A percentile compares a stretch with the other conserved stretches of the same genome.
Conservation (phyloP, 371 early-diverging fungal species). For the Mycotypha africana region DNA sequence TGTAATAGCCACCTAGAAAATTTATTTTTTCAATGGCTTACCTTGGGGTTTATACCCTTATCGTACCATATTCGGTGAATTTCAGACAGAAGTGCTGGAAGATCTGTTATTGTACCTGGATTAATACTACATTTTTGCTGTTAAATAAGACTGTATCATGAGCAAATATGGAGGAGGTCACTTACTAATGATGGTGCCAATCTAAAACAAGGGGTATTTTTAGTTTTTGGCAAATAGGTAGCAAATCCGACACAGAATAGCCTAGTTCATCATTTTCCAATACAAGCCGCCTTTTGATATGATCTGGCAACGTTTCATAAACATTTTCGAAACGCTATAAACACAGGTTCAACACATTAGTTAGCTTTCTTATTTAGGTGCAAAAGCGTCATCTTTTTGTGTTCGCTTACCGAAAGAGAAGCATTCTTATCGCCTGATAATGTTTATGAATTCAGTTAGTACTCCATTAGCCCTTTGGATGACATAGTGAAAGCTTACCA, state of each 20-base stretch:
- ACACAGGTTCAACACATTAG: too few relatives aligned
- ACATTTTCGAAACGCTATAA: slow-evolving; percentile 37
- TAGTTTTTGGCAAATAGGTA: slow-evolving; percentile 40
- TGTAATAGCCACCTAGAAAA: too few relatives aligned
- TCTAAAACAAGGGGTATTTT: slow-evolving; percentile 42
- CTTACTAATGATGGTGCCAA: slow-evolving; percentile 44
- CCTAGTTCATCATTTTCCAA: slow-evolving; percentile 47
- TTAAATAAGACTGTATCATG: neutral
- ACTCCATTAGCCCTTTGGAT: too few relatives aligned
- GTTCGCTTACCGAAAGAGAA: slow-evolving; percentile 20
- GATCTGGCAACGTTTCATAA: slow-evolving; percentile 25
- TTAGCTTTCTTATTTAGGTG: too few relatives aligned
- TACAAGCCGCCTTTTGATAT: slow-evolving; percentile 28
- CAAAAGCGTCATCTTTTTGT: too few relatives aligned
- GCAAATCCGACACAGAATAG: slow-evolving; percentile 38
- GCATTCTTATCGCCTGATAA: slow-evolving; percentile 33
- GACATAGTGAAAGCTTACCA: too few relatives aligned
- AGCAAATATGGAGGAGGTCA: too few relatives aligned
- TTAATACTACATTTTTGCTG: slow-evolving; percentile 23
- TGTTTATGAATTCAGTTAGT: too few relatives aligned
- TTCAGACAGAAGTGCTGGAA: slow-evolving; percentile 19
- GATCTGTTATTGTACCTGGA: slow-evolving; percentile 22
- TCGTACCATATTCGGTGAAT: slow-evolving; percentile 40
- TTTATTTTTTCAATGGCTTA: slow-evolving; percentile 3
- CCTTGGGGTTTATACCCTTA: slow-evolving; percentile 40